Percentiles rank a stretch among this genome's conserved stretches.
Conservation (phyloP, 345 rosid species). For the Lenwebbia sp. region DNA sequence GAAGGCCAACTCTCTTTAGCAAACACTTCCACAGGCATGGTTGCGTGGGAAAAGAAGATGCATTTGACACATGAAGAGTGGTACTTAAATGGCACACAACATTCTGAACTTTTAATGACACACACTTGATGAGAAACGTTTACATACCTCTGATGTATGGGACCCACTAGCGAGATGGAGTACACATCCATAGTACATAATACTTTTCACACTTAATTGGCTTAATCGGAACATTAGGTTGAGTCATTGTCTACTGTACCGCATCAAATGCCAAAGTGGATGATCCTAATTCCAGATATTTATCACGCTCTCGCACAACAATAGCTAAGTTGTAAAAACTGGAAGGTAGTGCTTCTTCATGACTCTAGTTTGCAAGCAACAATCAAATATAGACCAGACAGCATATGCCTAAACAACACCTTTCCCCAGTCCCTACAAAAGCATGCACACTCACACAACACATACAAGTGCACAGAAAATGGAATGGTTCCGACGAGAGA, state of each 20-base stretch:
- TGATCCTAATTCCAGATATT: not conserved
- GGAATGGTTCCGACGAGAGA: not conserved
- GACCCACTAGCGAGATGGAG: not conserved
- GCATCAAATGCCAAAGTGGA: not conserved
- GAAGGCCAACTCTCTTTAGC: not conserved
- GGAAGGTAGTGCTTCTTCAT: not conserved
- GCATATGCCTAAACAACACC: not conserved
- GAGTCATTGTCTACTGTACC: not conserved
- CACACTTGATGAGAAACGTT: not conserved
- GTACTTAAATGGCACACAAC: not conserved
- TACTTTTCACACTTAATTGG: not conserved
- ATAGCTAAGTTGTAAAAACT: not conserved
- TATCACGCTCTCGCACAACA: not conserved
- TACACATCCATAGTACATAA: not conserved
- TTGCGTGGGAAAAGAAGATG: not conserved
- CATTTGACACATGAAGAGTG: not conserved
- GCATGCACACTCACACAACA: too few relatives aligned
- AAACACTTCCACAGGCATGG: not conserved
- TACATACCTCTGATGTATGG: not conserved
- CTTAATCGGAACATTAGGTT: not conserved
- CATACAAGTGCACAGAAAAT: not conserved
- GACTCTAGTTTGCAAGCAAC: not conserved
- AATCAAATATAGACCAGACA: not conserved
- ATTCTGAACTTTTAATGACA: not conserved
- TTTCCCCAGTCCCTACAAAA: too few relatives aligned